phyloP scores from a whole-genome alignment of 176 grass and related monocot genomes.

The Raddia distichophylla region DNA sequence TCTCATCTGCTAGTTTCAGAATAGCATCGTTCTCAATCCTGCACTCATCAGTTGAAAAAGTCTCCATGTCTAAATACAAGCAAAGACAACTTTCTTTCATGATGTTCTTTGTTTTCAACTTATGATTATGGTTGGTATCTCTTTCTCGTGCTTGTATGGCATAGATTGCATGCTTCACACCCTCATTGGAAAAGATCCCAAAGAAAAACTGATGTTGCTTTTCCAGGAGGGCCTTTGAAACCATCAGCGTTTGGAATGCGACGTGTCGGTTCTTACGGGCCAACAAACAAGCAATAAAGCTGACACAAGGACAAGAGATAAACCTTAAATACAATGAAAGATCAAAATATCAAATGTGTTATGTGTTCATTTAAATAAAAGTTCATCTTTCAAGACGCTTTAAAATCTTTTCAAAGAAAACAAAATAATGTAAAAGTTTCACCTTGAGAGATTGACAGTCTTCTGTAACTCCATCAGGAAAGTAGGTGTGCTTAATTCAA shows the following conservation, averaged over 20 bases:
- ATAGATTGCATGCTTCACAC: constrained; percentile 56
- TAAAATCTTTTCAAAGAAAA: not conserved
- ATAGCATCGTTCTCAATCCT: constrained; percentile 49
- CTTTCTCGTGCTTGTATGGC: constrained; percentile 41
- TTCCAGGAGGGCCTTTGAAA: constrained; percentile 50
- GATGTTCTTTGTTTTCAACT: constrained; percentile 22
- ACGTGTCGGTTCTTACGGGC: constrained; percentile 57
- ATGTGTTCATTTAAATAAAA: constrained; percentile 11
- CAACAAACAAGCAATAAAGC: constrained; percentile 59
- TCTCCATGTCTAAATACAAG: constrained; percentile 38
- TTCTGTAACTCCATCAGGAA: constrained; percentile 56
- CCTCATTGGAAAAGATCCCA: constrained; percentile 58
- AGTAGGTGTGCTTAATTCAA: constrained; percentile 49
- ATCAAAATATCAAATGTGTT: constrained; percentile 1
- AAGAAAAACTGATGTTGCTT: constrained; percentile 54
- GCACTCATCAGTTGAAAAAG: constrained; percentile 40
- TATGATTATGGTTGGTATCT: constrained; percentile 8
- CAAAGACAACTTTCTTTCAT: constrained; percentile 48
- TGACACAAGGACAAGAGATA: constrained; percentile 34
- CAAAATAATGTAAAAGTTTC: constrained; percentile 9
- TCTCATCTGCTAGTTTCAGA: constrained; percentile 51
- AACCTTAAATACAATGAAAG: constrained; percentile 27
- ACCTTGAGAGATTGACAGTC: constrained; percentile 66
- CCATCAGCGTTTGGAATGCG: constrained; percentile 46
- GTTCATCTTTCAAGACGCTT: not conserved